Conservation (phyloP, 345 rosid species). For the Combretum micranthum region DNA sequence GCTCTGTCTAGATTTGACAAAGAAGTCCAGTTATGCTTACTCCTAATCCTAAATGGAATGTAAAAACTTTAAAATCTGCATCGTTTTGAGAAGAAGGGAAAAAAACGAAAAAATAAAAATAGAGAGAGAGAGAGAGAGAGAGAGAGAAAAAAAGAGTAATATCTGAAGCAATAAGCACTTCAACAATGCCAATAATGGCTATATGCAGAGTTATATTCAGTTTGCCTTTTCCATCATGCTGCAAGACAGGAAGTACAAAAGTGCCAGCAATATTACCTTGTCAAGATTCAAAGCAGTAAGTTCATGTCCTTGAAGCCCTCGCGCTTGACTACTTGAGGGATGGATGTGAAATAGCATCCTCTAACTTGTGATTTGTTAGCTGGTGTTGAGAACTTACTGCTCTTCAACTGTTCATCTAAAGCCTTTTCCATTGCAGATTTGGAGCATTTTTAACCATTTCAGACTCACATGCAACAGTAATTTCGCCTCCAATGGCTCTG, state of each 20-base stretch:
- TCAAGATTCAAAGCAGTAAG: conserved; percentile 88
- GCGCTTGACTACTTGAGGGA: conserved; percentile 63
- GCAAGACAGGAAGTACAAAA: not conserved
- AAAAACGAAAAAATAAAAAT: no score
- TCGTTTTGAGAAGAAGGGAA: no score
- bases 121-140: no score
- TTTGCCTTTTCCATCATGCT: not conserved
- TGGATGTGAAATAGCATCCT: conserved; percentile 69
- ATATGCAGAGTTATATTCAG: no score
- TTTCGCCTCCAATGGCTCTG: conserved; percentile 94
- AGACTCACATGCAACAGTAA: conserved; percentile 60
- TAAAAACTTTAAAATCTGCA: no score
- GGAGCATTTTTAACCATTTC: conserved; percentile 30
- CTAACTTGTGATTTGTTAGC: conserved; percentile 31
- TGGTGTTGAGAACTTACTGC: conserved; percentile 39
- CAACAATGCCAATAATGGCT: no score
- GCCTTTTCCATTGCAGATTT: conserved; percentile 58
- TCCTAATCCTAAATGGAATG: no score
- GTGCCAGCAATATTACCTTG: conserved; percentile 41
- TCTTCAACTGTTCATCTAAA: conserved; percentile 62
- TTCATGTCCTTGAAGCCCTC: conserved; percentile 55
- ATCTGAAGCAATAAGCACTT: no score
- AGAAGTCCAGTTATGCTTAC: not conserved
- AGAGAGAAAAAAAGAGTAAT: no score
- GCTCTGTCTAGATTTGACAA: conserved; percentile 38